Evolutionary conservation across 2,329 filamentous ascomycete species (phyloP), one percentile per base, ranked within the genome.

Genomic region (Albifimbria verrucaria): DNA sequence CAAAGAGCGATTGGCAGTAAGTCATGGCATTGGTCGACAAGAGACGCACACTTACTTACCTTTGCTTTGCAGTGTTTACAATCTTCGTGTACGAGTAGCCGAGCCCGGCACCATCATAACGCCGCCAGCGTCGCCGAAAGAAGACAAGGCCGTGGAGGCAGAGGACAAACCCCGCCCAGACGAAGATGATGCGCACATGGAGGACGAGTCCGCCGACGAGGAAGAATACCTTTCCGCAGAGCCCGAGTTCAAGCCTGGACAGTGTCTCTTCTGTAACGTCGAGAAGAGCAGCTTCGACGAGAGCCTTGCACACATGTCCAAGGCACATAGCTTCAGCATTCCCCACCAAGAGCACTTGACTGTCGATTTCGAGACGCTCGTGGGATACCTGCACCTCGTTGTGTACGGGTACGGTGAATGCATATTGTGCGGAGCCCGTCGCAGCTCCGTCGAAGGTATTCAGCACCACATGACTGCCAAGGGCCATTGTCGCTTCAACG

Each of bases 391-490:
- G 1, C 72, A 76, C 52, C 68, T 79, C 4, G 64, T 82, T 48
- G 74, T 82, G 21, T 74, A 69, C n/a, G 71, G 65, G 1, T 80
- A 79, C 52, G 66, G 68, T 26, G 77, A 81, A 59, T 83, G 80
- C 54, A 68, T 83, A 24, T 70, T 70, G 18, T 83, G 80, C 58
- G 74, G 74, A 1, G 74, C 69, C 4, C 65, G 71, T 28, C 70
- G 75, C 25, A 62, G 62, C 2, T 77, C 74, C 0, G 65, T 70
- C 0, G 68, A 77, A 49, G 80, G 72, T 0, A 71, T 75, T 0
- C 77, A 78, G 49, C 77, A 80, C 25, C 80, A 81, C 55, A 82
- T 81, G 78, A 54, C 65, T 1, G 71, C 68, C 7, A 81, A 78
- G 41, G 71, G 75, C 0, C 78, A 81, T 54, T 81, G 77, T 57